Base-by-base conservation (phyloP, 2,329 filamentous ascomycete species). In the Aspergillus sp. region DNA sequence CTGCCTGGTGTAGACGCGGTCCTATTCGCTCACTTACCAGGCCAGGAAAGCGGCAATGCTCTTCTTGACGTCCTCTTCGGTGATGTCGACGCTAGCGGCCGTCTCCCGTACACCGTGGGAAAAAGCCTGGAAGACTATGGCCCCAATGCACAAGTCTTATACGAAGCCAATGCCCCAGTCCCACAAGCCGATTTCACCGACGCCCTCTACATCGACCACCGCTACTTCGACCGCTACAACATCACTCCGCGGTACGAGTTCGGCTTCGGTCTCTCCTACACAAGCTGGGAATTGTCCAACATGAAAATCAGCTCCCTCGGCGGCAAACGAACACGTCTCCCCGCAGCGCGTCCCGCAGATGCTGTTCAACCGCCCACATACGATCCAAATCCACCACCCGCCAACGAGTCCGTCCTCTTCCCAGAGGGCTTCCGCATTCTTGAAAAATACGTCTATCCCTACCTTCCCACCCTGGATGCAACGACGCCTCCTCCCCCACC, bases 161-260 rank as follows among this genome's bases (percentile, higher is more conserved):
- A 88, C 68, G 77, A 85, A 49, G 84, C 89, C 0, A 89, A 90
- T 64, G 84, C 82, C 15, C 77, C 90, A 3, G 79, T 88, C 1
- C 90, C 91, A 0, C 91, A 96, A 69, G 90, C 96, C 65, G 87
- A 91, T 62, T 96, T 95, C 70, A 82, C 81, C 1, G 91, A 96
- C 69, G 91, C 91, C 0, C 76, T 96, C 0, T 93, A 93, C 69
- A 87, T 96, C 64, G 93, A 97, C 77, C 96, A 97, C 76, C 87
- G 92, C 12, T 85, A 93, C 73, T 93, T 97, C 65, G 92, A 96
- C 78, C 90, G 89, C 70, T 75, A 88, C 55, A 79, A 82, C 56
- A 87, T 95, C 59, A 80, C 81, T 5, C 93, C 93, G 0, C 88
- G 90, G 1, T 97, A 88, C 70, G 89, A 91, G 47, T 97, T 97